Conservation (phyloP, 2,329 filamentous ascomycete genomes). For the Cladosporium sp. region DNA sequence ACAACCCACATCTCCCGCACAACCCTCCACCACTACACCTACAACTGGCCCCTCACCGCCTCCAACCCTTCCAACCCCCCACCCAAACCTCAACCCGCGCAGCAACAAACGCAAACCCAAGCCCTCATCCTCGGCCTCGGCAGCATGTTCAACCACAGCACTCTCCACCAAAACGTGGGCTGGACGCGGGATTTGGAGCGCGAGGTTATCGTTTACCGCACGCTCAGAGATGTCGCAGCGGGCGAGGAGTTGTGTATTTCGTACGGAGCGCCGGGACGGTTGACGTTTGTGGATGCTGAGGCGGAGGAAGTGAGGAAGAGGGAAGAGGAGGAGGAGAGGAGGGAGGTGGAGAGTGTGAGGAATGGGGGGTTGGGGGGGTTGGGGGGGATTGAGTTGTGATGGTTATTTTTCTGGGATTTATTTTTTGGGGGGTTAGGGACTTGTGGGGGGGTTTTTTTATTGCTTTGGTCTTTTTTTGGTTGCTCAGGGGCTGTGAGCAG, state of each 20-base stretch:
- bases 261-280: constrained; percentile 37
- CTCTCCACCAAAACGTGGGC: constrained; percentile 49
- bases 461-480: too few relatives aligned
- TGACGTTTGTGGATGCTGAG: constrained; percentile 46
- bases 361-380: too few relatives aligned
- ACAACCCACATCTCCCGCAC: constrained; percentile 47
- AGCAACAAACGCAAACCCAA: too few relatives aligned
- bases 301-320: constrained; percentile 5
- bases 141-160: constrained; percentile 57
- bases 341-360: constrained; percentile 33
- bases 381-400: constrained; percentile 36
- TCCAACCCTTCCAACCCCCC: constrained; percentile 11
- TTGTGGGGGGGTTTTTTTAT: too few relatives aligned
- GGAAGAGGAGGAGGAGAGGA: constrained; percentile 10
- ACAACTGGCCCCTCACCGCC: constrained; percentile 45
- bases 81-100: too few relatives aligned
- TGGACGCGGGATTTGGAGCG: constrained; percentile 49
- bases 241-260: constrained; percentile 55
- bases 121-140: constrained; percentile 54
- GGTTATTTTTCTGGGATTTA: too few relatives aligned
- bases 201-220: constrained; percentile 46
- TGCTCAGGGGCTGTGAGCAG: too few relatives aligned
- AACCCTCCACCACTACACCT: constrained; percentile 53
- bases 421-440: too few relatives aligned
- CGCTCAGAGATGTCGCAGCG: constrained; percentile 46